Evolutionary conservation across 192 early-diverging fungal genomes (phyloP).

Genomic region (Backusella morwellensis): DNA sequence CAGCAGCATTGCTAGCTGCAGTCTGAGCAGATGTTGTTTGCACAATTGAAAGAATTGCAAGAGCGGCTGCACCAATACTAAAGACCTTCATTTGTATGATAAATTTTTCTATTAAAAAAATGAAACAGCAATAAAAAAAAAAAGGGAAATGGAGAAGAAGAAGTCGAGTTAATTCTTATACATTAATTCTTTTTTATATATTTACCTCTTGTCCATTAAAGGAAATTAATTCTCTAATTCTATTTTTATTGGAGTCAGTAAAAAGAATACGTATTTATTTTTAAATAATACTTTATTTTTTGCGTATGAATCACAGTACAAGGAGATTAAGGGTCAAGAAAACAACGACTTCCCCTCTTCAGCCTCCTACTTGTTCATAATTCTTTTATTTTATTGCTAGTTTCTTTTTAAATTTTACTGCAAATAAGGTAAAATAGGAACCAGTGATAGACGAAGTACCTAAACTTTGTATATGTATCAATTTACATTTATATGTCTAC

Average conservation of each 20-base stretch:
- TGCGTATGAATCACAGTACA: background rate
- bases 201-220: background rate
- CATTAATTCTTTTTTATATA: background rate
- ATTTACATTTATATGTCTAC: background rate
- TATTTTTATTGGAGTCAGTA: background rate
- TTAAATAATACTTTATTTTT: background rate
- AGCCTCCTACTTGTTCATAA: background rate
- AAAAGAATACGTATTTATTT: background rate
- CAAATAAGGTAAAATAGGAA: background rate
- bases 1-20: background rate
- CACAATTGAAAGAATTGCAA: background rate
- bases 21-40: conserved; percentile 13
- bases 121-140: background rate
- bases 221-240: background rate
- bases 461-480: background rate
- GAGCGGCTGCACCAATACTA: conserved; percentile 10
- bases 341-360: background rate
- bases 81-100: conserved; percentile 13
- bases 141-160: background rate
- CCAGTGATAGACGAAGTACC: background rate
- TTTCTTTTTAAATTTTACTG: conserved; percentile 1
- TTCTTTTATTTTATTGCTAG: background rate
- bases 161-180: background rate
- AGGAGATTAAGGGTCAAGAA: conserved; percentile 5
- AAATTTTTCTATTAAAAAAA: background rate